Evolutionary conservation across 495 filamentous ascomycete species (phyloP).

Genomic region (Aspergillus haitiensis): DNA sequence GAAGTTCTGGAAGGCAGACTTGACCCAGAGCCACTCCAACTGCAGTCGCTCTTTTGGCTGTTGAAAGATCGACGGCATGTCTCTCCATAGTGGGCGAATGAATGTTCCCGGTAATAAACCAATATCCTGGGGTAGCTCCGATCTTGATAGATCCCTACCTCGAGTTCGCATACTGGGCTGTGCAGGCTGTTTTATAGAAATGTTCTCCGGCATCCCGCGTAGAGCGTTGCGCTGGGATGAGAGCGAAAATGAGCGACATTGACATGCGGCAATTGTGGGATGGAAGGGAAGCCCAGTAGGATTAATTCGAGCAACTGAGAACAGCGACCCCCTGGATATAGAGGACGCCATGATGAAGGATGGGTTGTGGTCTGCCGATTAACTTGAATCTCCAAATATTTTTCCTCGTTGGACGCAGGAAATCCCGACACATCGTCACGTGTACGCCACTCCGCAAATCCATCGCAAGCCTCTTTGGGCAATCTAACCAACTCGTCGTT

Average conservation of each 20-base stretch:
- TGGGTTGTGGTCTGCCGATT: not conserved
- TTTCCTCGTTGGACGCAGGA: conserved; percentile 10
- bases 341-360: conserved; percentile 40
- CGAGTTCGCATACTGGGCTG: conserved; percentile 46
- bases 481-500: not conserved
- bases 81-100: conserved; percentile 56
- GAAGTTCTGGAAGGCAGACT: conserved; percentile 39
- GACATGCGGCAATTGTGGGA: conserved; percentile 17
- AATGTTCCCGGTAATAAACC: conserved; percentile 59
- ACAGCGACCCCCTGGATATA: conserved; percentile 30
- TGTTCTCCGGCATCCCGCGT: conserved; percentile 26
- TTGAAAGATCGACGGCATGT: conserved; percentile 56
- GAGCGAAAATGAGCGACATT: conserved; percentile 43
- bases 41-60: conserved; percentile 43
- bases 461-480: not conserved
- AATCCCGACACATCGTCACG: conserved; percentile 19
- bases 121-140: conserved; percentile 49
- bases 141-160: conserved; percentile 25
- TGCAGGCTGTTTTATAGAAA: conserved; percentile 30
- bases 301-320: conserved; percentile 21
- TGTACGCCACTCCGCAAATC: conserved; percentile 8
- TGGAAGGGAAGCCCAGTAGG: conserved; percentile 19
- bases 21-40: conserved; percentile 52
- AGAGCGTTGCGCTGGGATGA: conserved; percentile 31
- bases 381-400: conserved; percentile 4